phyloP scores from a whole-genome alignment of 257 asterid species.

The Scutellaria minor region DNA sequence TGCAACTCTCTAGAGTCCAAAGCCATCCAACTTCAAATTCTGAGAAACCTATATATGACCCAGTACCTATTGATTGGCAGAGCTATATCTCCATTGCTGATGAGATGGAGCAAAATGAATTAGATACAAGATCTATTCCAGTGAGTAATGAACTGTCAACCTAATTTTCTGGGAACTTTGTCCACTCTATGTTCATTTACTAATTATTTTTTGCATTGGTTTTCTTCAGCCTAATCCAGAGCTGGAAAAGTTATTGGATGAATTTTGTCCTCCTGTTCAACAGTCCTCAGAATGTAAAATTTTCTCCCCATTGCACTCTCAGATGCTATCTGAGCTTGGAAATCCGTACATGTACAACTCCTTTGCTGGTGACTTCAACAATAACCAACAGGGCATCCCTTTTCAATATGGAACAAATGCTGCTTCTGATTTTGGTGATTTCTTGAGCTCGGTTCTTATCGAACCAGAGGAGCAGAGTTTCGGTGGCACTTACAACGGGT shows the following conservation, averaged over 20 bases:
- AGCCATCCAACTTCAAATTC: constrained; percentile 36
- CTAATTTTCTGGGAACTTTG: background rate
- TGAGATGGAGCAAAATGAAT: constrained; percentile 35
- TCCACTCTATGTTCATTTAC: background rate
- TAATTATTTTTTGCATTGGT: constrained; percentile 9
- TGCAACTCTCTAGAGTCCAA: constrained; percentile 42
- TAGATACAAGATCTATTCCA: constrained; percentile 44
- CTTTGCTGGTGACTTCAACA: constrained; percentile 40
- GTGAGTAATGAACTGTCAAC: constrained; percentile 48
- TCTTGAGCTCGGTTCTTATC: constrained; percentile 61
- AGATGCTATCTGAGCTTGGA: constrained; percentile 71
- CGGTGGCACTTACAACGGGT: constrained; percentile 26
- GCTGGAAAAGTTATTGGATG: constrained; percentile 56
- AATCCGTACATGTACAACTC: constrained; percentile 43
- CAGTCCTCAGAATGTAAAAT: constrained; percentile 56
- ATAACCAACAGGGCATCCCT: constrained; percentile 38
- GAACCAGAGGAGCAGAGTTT: constrained; percentile 55
- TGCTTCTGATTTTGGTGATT: constrained; percentile 55
- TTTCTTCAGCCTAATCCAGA: constrained; percentile 66
- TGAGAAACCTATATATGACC: constrained; percentile 36
- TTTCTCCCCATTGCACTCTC: constrained; percentile 73
- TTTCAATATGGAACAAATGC: constrained; percentile 63
- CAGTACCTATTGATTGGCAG: constrained; percentile 37
- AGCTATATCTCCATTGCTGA: constrained; percentile 30
- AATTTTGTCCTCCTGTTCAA: constrained; percentile 41